These are phyloP conservation scores for Strobilomyces confusus DNA, from an alignment of 768 basidiomycete genomes.

Conservation along the genomic window DNA sequence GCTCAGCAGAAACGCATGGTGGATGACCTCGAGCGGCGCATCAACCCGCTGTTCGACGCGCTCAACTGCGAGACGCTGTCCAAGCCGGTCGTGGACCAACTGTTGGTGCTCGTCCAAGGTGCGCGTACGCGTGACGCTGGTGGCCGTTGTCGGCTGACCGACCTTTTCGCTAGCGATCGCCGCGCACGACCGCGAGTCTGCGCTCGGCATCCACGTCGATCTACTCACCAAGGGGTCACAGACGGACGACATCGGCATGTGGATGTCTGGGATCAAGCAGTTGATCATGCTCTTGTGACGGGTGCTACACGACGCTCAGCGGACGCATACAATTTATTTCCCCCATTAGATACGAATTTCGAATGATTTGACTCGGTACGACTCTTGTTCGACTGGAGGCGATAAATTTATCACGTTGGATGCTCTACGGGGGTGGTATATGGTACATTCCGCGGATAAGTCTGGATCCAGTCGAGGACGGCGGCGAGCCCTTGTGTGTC, in stretches of 20 bases:
- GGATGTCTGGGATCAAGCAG: slow-evolving; percentile 91
- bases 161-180: slow-evolving; percentile 67
- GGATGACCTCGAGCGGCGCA: slow-evolving; percentile 82
- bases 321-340: neutral
- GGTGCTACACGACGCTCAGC: neutral
- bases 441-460: neutral
- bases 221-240: slow-evolving; percentile 75
- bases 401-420: neutral
- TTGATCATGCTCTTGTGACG: slow-evolving; percentile 65
- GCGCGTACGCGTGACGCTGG: slow-evolving; percentile 13
- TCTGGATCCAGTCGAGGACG: neutral
- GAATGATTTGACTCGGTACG: neutral
- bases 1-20: slow-evolving; percentile 79
- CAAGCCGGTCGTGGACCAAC: slow-evolving; percentile 61
- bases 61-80: slow-evolving; percentile 87
- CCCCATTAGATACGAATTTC: neutral
- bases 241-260: slow-evolving; percentile 78
- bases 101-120: slow-evolving; percentile 75
- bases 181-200: slow-evolving; percentile 68
- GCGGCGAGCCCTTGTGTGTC: too few relatives aligned
- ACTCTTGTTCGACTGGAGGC: neutral
- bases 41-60: slow-evolving; percentile 86
- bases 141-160: neutral
- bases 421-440: neutral
- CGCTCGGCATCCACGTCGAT: slow-evolving; percentile 82